Evolutionary conservation across 192 early-diverging fungal genomes (phyloP).

Genomic region (Coemansia sp.): DNA sequence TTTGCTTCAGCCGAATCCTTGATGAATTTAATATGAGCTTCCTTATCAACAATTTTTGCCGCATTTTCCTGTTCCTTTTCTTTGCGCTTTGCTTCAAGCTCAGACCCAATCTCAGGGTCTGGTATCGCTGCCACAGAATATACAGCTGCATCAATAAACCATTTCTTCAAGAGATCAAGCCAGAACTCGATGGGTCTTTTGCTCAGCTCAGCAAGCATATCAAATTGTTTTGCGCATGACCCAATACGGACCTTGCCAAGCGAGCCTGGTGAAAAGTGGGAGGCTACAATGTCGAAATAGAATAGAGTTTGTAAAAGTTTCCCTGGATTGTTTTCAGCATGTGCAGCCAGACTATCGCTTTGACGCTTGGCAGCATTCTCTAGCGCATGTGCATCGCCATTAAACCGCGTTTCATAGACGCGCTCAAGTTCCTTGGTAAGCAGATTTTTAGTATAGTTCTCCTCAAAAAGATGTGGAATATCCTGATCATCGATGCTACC

Average conservation of each 20-base stretch:
- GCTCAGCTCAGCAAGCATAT: constrained; percentile 29
- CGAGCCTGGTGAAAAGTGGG: constrained; percentile 33
- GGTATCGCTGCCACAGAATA: constrained; percentile 40
- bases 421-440: constrained; percentile 62
- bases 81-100: constrained; percentile 33
- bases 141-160: constrained; percentile 29
- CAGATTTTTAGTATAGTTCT: constrained; percentile 59
- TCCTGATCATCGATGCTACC: constrained; percentile 34
- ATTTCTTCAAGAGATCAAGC: constrained; percentile 43
- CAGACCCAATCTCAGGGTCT: constrained; percentile 14
- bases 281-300: constrained; percentile 35
- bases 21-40: constrained; percentile 52
- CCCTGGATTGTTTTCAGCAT: constrained; percentile 38
- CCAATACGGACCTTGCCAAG: constrained; percentile 19
- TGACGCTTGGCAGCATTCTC: constrained; percentile 23
- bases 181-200: constrained; percentile 30
- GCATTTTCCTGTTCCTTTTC: constrained; percentile 27
- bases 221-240: constrained; percentile 28
- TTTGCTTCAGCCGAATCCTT: constrained; percentile 39
- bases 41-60: constrained; percentile 24
- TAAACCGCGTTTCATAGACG: constrained; percentile 40
- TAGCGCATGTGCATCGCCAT: constrained; percentile 36
- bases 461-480: constrained; percentile 59
- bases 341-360: constrained; percentile 23
- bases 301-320: constrained; percentile 22